Percentiles rank a stretch among this genome's conserved stretches.
These are phyloP conservation scores for Debaryomyces coudertii DNA, from an alignment of 1,139 yeast species.

Conservation along the genomic window DNA sequence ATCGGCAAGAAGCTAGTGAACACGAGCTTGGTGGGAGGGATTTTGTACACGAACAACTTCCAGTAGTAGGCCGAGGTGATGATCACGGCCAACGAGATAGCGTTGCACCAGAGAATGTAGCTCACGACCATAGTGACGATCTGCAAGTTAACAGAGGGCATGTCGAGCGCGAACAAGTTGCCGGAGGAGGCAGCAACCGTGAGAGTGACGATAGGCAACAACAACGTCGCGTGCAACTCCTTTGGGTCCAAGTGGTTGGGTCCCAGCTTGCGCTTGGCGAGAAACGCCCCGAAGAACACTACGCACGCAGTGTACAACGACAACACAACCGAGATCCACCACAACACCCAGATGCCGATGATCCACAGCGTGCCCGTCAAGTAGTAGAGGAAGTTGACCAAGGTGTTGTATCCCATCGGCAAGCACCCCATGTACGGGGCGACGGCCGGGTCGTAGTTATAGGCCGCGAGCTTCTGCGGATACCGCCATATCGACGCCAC, in stretches of 20 bases:
- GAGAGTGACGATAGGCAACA: conserved; percentile 75
- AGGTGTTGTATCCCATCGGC: conserved; percentile 75
- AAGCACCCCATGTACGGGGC: conserved; percentile 74
- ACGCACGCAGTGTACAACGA: conserved; percentile 63
- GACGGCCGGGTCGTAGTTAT: conserved; percentile 49
- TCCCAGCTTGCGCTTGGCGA: conserved; percentile 29
- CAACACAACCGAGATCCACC: conserved; percentile 66
- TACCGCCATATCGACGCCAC: conserved; percentile 38
- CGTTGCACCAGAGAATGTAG: conserved; percentile 68
- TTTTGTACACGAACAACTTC: conserved; percentile 58
- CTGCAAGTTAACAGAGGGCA: conserved; percentile 46
- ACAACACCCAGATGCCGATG: conserved; percentile 55
- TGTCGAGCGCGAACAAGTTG: conserved; percentile 47
- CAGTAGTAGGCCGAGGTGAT: conserved; percentile 60
- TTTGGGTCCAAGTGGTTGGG: conserved; percentile 26
- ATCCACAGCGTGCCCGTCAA: conserved; percentile 37
- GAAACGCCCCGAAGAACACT: conserved; percentile 47
- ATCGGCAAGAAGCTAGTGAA: conserved; percentile 34
- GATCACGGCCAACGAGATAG: conserved; percentile 62
- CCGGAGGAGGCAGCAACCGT: conserved; percentile 77
- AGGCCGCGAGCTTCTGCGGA: conserved; percentile 34
- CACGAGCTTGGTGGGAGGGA: conserved; percentile 50
- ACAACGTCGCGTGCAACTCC: conserved; percentile 45
- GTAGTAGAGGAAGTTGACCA: conserved; percentile 56
- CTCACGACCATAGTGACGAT: conserved; percentile 57